These are phyloP conservation scores for Drechslera avenae DNA, from an alignment of 2,329 filamentous ascomycete species.

Conservation along the genomic window DNA sequence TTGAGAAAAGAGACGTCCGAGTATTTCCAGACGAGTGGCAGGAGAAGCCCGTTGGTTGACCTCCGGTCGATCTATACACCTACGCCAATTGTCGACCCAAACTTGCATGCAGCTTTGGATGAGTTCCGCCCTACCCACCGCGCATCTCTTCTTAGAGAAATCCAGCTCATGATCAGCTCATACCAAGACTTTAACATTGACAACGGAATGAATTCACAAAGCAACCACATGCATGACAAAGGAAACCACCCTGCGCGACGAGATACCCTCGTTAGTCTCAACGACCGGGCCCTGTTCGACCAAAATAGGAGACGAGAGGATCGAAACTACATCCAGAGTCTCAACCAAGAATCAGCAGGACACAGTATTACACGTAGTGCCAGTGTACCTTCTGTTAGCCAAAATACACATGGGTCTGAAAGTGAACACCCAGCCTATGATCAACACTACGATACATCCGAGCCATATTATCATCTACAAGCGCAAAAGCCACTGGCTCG, in stretches of 20 bases:
- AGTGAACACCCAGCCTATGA: conserved; percentile 13
- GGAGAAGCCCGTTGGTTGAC: conserved; percentile 15
- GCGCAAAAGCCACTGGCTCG: conserved; percentile 14
- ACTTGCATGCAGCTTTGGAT: conserved; percentile 31
- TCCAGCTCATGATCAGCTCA: conserved; percentile 41
- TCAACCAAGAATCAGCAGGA: conserved; percentile 14
- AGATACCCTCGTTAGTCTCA: conserved; percentile 30
- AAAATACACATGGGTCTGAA: conserved; percentile 20
- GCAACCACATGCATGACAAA: conserved; percentile 3
- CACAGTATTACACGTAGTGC: conserved; percentile 1
- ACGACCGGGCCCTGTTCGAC: conserved; percentile 15
- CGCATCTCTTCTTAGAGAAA: conserved; percentile 37
- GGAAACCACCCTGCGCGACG: conserved; percentile 15
- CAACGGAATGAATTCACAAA: conserved; percentile 1
- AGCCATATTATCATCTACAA: conserved; percentile 15
- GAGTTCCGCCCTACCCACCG: conserved; percentile 29
- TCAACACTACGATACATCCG: conserved; percentile 14
- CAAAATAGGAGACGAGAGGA: conserved; percentile 14
- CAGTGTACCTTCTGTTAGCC: conserved; percentile 17
- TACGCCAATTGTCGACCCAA: conserved; percentile 13
- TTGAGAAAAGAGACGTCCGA: conserved; percentile 28
- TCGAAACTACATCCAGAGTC: conserved; percentile 16
- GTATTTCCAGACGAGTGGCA: conserved; percentile 30
- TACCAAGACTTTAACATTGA: conserved; percentile 32
- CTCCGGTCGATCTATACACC: conserved; percentile 5